Percentiles rank a stretch among this genome's conserved stretches.
Conservation (phyloP, 176 grass and related monocot genomes). For the Carex kokanica region DNA sequence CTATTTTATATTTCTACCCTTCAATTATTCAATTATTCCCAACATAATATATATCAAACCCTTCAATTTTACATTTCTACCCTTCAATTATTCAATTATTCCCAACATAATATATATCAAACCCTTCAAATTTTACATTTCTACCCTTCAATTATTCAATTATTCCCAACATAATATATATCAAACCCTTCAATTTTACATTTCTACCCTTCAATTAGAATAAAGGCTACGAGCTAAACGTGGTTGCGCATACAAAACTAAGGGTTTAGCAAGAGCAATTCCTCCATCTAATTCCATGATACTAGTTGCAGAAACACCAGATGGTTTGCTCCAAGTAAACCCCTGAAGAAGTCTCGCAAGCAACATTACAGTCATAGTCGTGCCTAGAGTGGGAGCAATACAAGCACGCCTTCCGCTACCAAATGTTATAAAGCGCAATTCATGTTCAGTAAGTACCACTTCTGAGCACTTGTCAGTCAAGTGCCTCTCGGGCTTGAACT, state of each 20-base stretch:
- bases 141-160: no score
- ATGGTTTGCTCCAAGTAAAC: slow-evolving; percentile 25
- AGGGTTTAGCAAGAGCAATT: neutral
- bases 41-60: no score
- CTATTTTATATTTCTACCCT: no score
- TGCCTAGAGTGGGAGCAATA: neutral
- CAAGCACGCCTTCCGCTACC: slow-evolving; percentile 26
- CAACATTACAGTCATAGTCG: slow-evolving; percentile 28
- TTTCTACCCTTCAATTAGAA: no score
- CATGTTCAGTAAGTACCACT: slow-evolving; percentile 23
- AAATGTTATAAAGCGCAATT: slow-evolving; percentile 37
- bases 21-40: no score
- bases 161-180: no score
- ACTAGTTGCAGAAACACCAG: neutral
- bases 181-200: no score
- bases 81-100: no score
- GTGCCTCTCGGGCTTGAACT: slow-evolving; percentile 25
- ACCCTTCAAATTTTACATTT: no score
- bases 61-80: no score
- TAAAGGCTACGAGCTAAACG: neutral
- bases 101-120: no score
- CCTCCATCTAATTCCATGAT: neutral
- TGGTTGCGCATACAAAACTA: neutral
- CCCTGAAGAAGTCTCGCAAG: slow-evolving; percentile 28
- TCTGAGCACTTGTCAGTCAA: neutral